Evolutionary conservation across 129 eudicot genomes (phyloP), one percentile per base, ranked within the genome.

Genomic region (Escallonia rubra): DNA sequence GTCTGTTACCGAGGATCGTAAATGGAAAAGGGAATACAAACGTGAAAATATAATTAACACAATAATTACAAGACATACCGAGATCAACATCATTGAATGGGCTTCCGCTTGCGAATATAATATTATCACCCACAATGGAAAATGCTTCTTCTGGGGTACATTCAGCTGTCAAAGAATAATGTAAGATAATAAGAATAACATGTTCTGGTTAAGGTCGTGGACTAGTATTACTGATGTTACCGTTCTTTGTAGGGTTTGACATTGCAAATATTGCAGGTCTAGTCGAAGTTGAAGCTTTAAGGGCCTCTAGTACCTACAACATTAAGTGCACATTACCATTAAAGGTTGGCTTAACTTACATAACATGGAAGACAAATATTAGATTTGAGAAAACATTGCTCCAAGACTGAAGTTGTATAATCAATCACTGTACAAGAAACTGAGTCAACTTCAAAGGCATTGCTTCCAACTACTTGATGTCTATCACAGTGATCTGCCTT

Each of bases 231-330:
- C 55, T 52, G 62, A 53, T 10, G 49, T 52, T 79, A 93, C 98
- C 98, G 74, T 75, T 89, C 59, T 78, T 82, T 67, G 98, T 93
- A 57, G 98, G 98, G 77, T 93, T 93, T 45, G 98, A 93, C 98
- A 93, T 89, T 42, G 98, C 86, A 72, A 93, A 89, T 67, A 93
- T 93, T 73, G 96, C 98, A 54, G 98, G 98, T 78, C 96, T 82
- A 5, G 98, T 93, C 41, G 98, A 89, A 52, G 96, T 93, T 72
- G 98, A 89, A 54, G 73, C 86, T 80, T 78, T 93, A 57, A 93
- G 84, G 65, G 98, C 98, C 79, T 93, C 98, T 69, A 93, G 72
- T 63, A 93, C 96, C 98, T 93, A 79, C 15, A 47, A 47, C 51
- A 60, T 23, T 34, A 65, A 63, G 8, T 56, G 64, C 43, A 44